phyloP scores from a whole-genome alignment of 257 asterid genomes.

The Penstemon davidsonii region DNA sequence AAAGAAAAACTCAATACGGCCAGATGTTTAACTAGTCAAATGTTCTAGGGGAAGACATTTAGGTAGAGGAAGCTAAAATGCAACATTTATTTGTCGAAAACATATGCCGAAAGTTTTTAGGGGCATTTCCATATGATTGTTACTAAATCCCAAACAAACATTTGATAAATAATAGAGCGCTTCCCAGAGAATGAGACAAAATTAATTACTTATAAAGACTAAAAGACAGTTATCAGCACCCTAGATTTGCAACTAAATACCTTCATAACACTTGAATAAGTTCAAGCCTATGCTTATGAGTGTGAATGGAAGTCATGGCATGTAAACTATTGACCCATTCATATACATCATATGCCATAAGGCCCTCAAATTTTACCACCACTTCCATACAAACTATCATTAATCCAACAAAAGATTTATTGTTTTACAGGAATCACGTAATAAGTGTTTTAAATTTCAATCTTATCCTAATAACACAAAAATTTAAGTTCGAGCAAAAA shows the following conservation, averaged over 20 bases:
- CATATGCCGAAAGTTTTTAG: neutral
- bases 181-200: neutral
- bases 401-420: neutral
- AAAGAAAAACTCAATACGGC: neutral
- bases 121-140: slow-evolving; percentile 1
- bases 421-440: neutral
- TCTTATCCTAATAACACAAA: neutral
- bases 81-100: neutral
- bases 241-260: neutral
- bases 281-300: neutral
- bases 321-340: neutral
- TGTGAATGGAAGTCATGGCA: neutral
- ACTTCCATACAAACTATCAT: too few relatives aligned
- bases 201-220: neutral
- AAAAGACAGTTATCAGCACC: slow-evolving; percentile 14
- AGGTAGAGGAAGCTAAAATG: neutral
- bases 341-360: too few relatives aligned
- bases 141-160: neutral
- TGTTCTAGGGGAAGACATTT: neutral
- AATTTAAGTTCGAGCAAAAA: slow-evolving; percentile 6
- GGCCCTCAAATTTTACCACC: too few relatives aligned
- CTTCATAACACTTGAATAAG: slow-evolving; percentile 4
- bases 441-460: slow-evolving; percentile 5
- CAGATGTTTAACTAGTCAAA: slow-evolving; percentile 1
- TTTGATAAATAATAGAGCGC: slow-evolving; percentile 6